These are phyloP conservation scores for Venturia asperata DNA, from an alignment of 2,329 filamentous ascomycete species.

Conservation along the genomic window DNA sequence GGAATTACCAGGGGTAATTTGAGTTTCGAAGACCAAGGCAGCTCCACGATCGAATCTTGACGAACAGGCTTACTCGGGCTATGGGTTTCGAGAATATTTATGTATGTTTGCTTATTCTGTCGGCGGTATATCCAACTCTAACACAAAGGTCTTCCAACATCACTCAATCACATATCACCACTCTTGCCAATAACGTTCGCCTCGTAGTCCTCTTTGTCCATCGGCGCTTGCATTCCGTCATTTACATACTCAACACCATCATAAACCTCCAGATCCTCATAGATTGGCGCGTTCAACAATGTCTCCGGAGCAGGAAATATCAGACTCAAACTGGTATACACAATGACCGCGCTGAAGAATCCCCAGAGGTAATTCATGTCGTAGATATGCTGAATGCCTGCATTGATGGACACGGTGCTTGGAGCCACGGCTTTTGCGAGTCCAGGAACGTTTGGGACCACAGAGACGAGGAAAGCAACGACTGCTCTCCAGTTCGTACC, in stretches of 20 bases:
- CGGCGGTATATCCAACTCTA: neutral
- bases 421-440: slow-evolving; percentile 19
- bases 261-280: slow-evolving; percentile 29
- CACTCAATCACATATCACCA: neutral
- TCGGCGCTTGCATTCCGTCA: neutral
- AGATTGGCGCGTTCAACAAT: slow-evolving; percentile 24
- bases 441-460: slow-evolving; percentile 23
- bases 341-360: slow-evolving; percentile 31
- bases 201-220: neutral
- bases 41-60: neutral
- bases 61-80: neutral
- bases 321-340: slow-evolving; percentile 28
- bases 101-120: neutral
- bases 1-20: neutral
- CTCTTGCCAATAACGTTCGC: slow-evolving; percentile 5
- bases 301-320: slow-evolving; percentile 30
- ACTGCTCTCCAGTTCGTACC: slow-evolving; percentile 21
- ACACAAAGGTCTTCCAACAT: neutral
- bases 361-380: slow-evolving; percentile 35
- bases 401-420: slow-evolving; percentile 22
- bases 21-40: neutral
- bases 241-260: slow-evolving; percentile 17
- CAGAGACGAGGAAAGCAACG: slow-evolving; percentile 21
- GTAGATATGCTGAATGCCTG: slow-evolving; percentile 30
- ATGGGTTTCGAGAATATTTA: neutral